Base-by-base conservation (phyloP, 225 moss, liverwort and hornwort species). In the Pseudisothecium myosuroides region DNA sequence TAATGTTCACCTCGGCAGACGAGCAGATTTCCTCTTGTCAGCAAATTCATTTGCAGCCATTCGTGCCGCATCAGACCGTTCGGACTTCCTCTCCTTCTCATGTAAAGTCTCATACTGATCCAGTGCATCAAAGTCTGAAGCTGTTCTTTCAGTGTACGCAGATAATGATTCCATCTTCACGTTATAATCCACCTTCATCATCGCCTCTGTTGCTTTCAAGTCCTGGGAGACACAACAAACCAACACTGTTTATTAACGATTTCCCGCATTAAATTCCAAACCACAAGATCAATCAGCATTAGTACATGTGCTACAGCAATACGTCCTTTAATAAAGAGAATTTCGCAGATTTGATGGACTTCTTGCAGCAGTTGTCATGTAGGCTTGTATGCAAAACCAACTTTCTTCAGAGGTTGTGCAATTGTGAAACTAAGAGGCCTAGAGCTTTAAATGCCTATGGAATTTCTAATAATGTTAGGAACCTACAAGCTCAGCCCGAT, bases 401-500 rank as follows among this genome's bases (percentile, higher is more conserved):
- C 26, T 12, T 49, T 75, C 47, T 62, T 27, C 54, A 54, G 15
- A 39, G 69, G 55, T 55, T 84, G 39, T 13, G 68, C n/a, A 68
- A n/a, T 54, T 26, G 54, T 75, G 75, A 85, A 85, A 55, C 17
- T 8, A 45, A 34, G 17, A 75, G 47, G 6, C 11, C 11, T 24
- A 47, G 61, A 37, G 23, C 6, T 17, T 37, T 11, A 37, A n/a
- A 50, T 28, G 47, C 37, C 28, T 22, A 52, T 4, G 41, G 12
- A 54, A 22, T 39, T 55, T 55, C 29, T 31, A 29, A n/a, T 29
- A 47, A 9, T 27, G 16, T 28, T 32, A 52, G 69, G 15, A 66
- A 54, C 92, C 84, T 82, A 98, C 98, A 93, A 96, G 88, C 88
- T 98, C 96, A 59, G 94, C 95, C 71, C 96, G 97, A 64, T 93